Evolutionary conservation across 140 eudicot genomes (phyloP), one percentile per base, ranked within the genome.

Genomic region (Anethum foeniculum): DNA sequence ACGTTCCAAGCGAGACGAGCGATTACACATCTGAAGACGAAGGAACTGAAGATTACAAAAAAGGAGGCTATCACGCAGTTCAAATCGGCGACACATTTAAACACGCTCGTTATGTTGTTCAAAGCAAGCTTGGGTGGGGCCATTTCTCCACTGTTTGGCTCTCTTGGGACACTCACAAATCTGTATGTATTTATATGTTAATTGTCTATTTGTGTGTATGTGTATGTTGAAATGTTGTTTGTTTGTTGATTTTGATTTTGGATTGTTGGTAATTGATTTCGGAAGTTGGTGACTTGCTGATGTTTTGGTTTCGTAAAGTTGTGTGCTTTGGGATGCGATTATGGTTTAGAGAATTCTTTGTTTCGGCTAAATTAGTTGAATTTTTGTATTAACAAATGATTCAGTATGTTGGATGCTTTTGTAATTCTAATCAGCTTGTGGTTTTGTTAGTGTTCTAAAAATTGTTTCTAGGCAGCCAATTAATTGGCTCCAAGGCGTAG

Each of bases 111-210:
- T 93, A 93, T 65, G 90, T 91, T 73, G 96, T 93, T 47, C 98
- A 91, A 88, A 88, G 88, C 82, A 93, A 93, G 88, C 97, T 91
- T 43, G 97, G 98, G 4, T 93, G 97, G 97, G 98, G 98, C 18
- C 98, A 93, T 80, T 93, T 93, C 80, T 93, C 98, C 27, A 93
- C 95, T 76, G 97, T 93, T 56, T 91, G 98, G 98, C 96, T 93
- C 76, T 90, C 97, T 85, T 93, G 96, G 96, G 97, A 93, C 73
- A 83, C 90, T 79, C 91, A 89, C 25, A 85, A 86, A 76, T 85
- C 88, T n/a, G 96, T 92, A 81, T 32, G 87, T 81, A 19, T 51
- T 18, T 71, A 49, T 30, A 54, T 75, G 36, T 47, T 51, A 34
- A 78, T 36, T 72, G 34, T 62, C 30, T 62, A 1, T 12, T 12